phyloP scores from a whole-genome alignment of 345 rosid genomes.

The Eucalyptus erythrocorys region DNA sequence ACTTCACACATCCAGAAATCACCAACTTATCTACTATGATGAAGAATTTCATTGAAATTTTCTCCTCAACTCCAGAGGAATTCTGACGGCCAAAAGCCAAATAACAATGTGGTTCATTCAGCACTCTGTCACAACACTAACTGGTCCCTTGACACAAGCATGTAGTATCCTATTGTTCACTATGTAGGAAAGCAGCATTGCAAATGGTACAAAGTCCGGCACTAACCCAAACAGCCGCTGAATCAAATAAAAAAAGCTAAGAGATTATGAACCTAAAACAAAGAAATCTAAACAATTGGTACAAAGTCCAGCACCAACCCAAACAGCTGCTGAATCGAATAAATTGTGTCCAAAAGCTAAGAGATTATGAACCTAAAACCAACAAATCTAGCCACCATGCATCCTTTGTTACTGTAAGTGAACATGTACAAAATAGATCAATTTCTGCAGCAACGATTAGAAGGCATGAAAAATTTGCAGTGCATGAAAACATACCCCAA shows the following conservation, averaged over 20 bases:
- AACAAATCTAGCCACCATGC: not conserved
- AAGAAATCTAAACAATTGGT: not conserved
- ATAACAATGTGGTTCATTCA: not conserved
- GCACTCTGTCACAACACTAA: not conserved
- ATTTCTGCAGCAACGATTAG: not conserved
- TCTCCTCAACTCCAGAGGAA: not conserved
- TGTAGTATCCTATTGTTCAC: not conserved
- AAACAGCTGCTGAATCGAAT: not conserved
- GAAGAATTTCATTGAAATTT: not conserved
- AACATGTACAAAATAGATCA: not conserved
- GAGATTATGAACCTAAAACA: not conserved
- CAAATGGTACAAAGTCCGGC: not conserved
- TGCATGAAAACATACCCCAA: constrained; percentile 54
- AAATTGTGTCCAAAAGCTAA: not conserved
- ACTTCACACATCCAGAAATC: not conserved
- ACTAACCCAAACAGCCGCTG: not conserved
- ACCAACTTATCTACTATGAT: not conserved
- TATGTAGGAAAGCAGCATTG: not conserved
- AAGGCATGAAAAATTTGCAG: not conserved
- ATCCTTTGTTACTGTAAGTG: not conserved
- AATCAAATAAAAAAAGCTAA: not conserved
- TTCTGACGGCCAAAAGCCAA: not conserved
- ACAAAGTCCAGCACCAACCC: not conserved
- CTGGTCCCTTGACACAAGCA: not conserved
- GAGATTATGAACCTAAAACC: not conserved